phyloP scores from a whole-genome alignment of 352 stramenopile genomes.

The Phytopythium vexans region DNA sequence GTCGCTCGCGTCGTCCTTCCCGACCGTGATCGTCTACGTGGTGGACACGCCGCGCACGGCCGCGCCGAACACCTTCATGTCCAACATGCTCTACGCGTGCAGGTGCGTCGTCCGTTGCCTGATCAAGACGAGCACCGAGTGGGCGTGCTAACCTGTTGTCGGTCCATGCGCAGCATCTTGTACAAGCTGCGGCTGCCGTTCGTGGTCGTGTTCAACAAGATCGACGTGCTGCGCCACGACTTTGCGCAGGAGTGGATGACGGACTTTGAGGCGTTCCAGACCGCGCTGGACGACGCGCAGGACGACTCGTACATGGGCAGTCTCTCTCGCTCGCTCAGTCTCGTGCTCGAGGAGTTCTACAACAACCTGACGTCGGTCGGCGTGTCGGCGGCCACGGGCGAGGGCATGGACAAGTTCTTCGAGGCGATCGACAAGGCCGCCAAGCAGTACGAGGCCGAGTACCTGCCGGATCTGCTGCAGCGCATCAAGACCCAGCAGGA shows the following conservation, averaged over 20 bases:
- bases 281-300: constrained; percentile 89
- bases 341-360: constrained; percentile 93
- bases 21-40: constrained; percentile 97
- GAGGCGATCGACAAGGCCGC: constrained; percentile 83
- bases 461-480: constrained; percentile 70
- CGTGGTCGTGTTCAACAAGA: constrained; percentile 99
- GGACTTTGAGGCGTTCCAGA: constrained; percentile 98
- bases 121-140: neutral
- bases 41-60: constrained; percentile 96
- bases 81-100: constrained; percentile 99
- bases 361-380: constrained; percentile 91
- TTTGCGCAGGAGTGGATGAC: constrained; percentile 98
- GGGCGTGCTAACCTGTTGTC: neutral
- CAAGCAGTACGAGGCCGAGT: constrained; percentile 87
- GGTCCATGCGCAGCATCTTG: constrained; percentile 75
- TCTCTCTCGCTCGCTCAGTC: constrained; percentile 87
- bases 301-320: constrained; percentile 92
- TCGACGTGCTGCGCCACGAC: constrained; percentile 92
- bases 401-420: constrained; percentile 95
- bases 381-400: constrained; percentile 95
- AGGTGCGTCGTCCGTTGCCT: constrained; percentile 25
- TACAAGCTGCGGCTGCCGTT: constrained; percentile 98
- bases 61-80: constrained; percentile 99
- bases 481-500: constrained; percentile 62
- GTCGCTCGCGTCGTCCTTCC: constrained; percentile 95